Base-by-base conservation (phyloP, 192 early-diverging fungal genomes). In the Dissophora ornata region DNA sequence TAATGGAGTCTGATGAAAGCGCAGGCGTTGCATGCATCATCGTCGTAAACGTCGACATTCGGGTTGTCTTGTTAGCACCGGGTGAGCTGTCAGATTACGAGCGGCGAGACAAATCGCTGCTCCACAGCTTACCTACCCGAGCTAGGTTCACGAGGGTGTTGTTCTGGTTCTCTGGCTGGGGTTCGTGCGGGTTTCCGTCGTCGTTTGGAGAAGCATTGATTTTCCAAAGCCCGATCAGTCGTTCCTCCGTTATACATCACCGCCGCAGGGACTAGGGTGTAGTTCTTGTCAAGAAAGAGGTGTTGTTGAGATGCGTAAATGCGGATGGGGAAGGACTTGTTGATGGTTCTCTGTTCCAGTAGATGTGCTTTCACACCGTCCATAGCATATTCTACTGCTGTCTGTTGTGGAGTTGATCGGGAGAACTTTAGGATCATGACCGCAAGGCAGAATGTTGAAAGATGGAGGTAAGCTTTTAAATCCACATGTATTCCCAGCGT, bases 251-350 rank as follows among this genome's bases (percentile, higher is more conserved):
- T 46, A 1, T 10, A 42, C 25, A 19, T 38, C 4, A 34, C 22
- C 4, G n/a, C 48, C 3, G n/a, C 13, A 13, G 11, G 40, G 15
- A 47, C 21, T 11, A 41, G 19, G 13, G 22, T 44, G 19, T 50
- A 53, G 19, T 71, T 33, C 10, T 51, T 62, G 46, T 63, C 50
- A 1, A 74, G 49, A 36, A 65, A 60, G 16, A 65, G 13, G 0
- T 3, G 46, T 12, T 65, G 40, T 1, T 38, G 30, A 15, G 62
- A 75, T 19, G 64, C 64, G 9, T 57, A 77, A 25, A 77, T 24
- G 9, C 73, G 73, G 33, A 67, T 67, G 0, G 63, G 59, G n/a
- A 77, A 67, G 24, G 40, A 28, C 7, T 24, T 67, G 30, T 77
- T 67, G 52, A 77, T 67, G 15, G 54, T 57, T 2, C 25, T 16